Evolutionary conservation across 2,329 filamentous ascomycete species (phyloP).

Genomic region (Ophiocordyceps camponoti-saundersi): DNA sequence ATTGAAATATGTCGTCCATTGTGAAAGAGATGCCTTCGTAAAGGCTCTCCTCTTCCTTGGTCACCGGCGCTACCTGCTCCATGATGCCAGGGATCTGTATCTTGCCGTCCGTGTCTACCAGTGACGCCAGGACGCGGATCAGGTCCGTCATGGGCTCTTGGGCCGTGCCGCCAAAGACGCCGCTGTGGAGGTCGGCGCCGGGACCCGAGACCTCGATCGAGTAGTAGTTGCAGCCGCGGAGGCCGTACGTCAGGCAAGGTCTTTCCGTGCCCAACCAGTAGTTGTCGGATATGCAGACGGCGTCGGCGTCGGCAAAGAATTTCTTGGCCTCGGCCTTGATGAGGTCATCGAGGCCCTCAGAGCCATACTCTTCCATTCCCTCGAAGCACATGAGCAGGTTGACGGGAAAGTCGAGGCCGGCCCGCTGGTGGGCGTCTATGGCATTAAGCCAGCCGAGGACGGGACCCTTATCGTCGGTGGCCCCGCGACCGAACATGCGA

Average conservation of each 20-base stretch:
- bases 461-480: slow-evolving; percentile 95
- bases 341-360: slow-evolving; percentile 87
- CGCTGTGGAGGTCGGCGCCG: slow-evolving; percentile 85
- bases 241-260: slow-evolving; percentile 91
- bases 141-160: slow-evolving; percentile 99
- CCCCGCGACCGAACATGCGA: slow-evolving; percentile 89
- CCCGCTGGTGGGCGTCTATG: slow-evolving; percentile 94
- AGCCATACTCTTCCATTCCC: slow-evolving; percentile 98
- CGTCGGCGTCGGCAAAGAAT: slow-evolving; percentile 90
- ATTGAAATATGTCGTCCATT: slow-evolving; percentile 90
- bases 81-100: slow-evolving; percentile 89
- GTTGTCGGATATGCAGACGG: slow-evolving; percentile 97
- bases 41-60: slow-evolving; percentile 70
- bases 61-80: slow-evolving; percentile 82
- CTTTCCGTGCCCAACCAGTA: slow-evolving; percentile 99
- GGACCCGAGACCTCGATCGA: slow-evolving; percentile 79
- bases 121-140: slow-evolving; percentile 59
- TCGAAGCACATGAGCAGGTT: slow-evolving; percentile 99
- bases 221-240: slow-evolving; percentile 97
- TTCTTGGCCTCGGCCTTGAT: slow-evolving; percentile 82
- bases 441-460: slow-evolving; percentile 96
- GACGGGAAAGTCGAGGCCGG: slow-evolving; percentile 84
- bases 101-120: slow-evolving; percentile 82
- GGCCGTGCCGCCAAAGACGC: slow-evolving; percentile 89
- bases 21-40: slow-evolving; percentile 86